These are phyloP conservation scores for Xylaria sp. DNA, from an alignment of 2,329 filamentous ascomycete species.

Conservation along the genomic window DNA sequence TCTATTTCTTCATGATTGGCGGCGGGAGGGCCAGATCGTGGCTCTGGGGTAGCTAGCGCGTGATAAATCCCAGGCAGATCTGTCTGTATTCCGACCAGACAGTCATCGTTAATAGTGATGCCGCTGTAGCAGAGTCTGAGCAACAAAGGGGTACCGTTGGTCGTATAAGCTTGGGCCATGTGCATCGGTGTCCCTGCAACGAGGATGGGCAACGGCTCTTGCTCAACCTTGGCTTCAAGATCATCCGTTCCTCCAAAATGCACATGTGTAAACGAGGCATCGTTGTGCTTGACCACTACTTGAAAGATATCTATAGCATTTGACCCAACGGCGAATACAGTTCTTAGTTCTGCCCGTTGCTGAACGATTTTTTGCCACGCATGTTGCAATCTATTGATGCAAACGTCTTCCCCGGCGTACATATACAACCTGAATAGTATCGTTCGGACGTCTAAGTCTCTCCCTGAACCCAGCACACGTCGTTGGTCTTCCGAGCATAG, in stretches of 20 bases:
- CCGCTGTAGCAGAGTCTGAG: not conserved
- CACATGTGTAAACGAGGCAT: not conserved
- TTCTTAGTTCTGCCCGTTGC: not conserved
- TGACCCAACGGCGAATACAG: not conserved
- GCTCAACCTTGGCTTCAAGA: not conserved
- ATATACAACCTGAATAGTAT: not conserved
- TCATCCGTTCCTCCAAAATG: not conserved
- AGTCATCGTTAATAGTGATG: not conserved
- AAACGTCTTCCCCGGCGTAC: not conserved
- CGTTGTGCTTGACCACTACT: not conserved
- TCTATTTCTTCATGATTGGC: not conserved
- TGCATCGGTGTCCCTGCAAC: not conserved
- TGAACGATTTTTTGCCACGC: not conserved
- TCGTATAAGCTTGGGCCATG: not conserved
- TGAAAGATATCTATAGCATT: not conserved
- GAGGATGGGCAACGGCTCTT: not conserved
- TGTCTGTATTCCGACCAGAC: not conserved
- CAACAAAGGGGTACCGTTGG: not conserved
- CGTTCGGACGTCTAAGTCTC: not conserved
- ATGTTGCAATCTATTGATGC: not conserved
- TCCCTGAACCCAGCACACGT: not conserved
- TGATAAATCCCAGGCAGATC: not conserved
- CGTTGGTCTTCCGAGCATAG: constrained; percentile 11
- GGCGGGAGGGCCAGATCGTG: not conserved
- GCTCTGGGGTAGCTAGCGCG: not conserved